Base-by-base conservation (phyloP, 495 filamentous ascomycete genomes). In the Xylaria flabelliformis region DNA sequence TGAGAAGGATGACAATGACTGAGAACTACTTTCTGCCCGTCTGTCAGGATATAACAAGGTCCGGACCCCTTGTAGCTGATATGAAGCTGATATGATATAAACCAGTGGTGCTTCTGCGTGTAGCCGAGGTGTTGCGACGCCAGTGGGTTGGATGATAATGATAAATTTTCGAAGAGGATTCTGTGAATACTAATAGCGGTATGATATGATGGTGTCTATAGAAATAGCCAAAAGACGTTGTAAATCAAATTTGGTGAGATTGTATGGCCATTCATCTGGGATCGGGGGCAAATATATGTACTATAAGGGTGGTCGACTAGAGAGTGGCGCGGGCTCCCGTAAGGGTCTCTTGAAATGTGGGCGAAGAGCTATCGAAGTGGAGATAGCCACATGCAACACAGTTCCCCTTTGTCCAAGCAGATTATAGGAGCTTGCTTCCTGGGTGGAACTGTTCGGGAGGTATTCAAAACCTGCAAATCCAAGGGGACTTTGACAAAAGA, bases 371-470 rank as follows among this genome's bases (percentile, higher is more conserved):
- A 62, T 77, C 64, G 69, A 77, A 64, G 72, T 71, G 68, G 74
- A 67, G 69, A 73, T 75, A 71, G 68, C 73, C 73, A 70, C 75
- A 77, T 74, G 75, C 72, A 74, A 79, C 74, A 77, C 74, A 73
- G 70, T 53, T 36, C 74, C 75, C 70, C 77, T 79, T 79, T 79
- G 77, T 79, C 50, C 26, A 72, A 71, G 53, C 59, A 62, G 69
- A 65, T 69, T 73, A 65, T 74, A 66, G 77, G 75, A 72, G 65
- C 75, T 74, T 79, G 71, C 74, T 75, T 77, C 70, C 67, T 70
- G 26, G 59, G 74, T 71, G 72, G 73, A 73, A 71, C 50, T 71
- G 75, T 69, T 63, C 21, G 66, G 69, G 48, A 70, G 42, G 59
- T 67, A 64, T 69, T 72, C 72, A 72, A 75, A 74, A 71, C 72